A percentile compares a stretch with the other conserved stretches of the same genome.
These are phyloP conservation scores for Madurella fahalii DNA, from an alignment of 2,329 filamentous ascomycete genomes.

Conservation along the genomic window DNA sequence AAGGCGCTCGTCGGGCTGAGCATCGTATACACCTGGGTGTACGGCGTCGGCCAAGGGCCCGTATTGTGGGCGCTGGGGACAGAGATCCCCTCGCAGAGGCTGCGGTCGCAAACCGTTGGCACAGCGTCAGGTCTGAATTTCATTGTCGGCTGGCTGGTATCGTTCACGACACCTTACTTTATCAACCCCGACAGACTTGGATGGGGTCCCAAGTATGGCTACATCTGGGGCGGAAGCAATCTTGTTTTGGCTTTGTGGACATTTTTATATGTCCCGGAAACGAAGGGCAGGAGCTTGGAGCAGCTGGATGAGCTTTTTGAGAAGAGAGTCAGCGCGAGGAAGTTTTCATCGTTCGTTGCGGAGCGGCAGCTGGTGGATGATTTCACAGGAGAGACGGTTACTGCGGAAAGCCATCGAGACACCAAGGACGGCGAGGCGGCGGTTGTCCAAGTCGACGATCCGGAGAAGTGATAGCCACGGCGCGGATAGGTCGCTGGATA, in stretches of 20 bases:
- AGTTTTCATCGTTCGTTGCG: conserved; percentile 18
- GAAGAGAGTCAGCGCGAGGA: conserved; percentile 17
- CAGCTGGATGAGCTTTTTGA: conserved; percentile 46
- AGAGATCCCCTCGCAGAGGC: conserved; percentile 25
- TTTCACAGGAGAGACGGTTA: background rate
- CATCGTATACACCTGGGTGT: conserved; percentile 27
- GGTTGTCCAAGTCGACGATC: conserved; percentile 6
- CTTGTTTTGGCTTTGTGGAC: conserved; percentile 38
- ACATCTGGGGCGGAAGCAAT: conserved; percentile 25
- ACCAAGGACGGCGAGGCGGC: background rate
- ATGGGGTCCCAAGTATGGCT: conserved; percentile 25
- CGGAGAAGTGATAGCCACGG: conserved; percentile 6
- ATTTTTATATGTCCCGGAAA: conserved; percentile 54
- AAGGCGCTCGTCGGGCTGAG: conserved; percentile 25
- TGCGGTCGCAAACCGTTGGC: conserved; percentile 26
- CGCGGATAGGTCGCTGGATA: too few species aligned
- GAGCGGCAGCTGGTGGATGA: conserved; percentile 22
- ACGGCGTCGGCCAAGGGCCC: conserved; percentile 25
- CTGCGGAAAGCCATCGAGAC: background rate
- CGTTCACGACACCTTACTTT: conserved; percentile 28
- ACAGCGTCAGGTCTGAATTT: conserved; percentile 22
- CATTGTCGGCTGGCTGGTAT: conserved; percentile 20
- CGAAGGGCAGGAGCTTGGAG: conserved; percentile 50
- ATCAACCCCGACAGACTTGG: conserved; percentile 27
- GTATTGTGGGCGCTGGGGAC: conserved; percentile 23